Conservation (phyloP, 139 green algal genomes). For the Closterium sp. region DNA sequence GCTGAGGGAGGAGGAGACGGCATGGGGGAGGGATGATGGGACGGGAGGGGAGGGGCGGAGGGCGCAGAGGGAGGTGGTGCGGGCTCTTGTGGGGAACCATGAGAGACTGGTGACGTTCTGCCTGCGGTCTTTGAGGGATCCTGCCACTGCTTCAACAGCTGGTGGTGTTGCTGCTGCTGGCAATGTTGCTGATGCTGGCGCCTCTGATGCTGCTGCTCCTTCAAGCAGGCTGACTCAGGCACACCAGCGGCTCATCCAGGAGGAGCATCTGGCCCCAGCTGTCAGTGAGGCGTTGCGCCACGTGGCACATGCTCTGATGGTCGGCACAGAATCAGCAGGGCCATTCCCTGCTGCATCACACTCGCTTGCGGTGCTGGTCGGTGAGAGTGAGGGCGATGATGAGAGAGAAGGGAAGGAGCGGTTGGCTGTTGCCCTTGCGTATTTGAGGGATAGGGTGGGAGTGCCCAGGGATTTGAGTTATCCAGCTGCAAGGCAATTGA, state of each 20-base stretch:
- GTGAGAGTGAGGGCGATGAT: not conserved
- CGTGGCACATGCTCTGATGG: conserved; percentile 58
- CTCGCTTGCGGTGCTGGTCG: not conserved
- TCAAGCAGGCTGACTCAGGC: not conserved
- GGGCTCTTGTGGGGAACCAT: conserved; percentile 64
- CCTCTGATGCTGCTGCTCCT: not conserved
- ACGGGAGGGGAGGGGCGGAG: not conserved
- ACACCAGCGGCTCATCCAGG: not conserved
- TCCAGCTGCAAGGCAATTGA: conserved; percentile 52
- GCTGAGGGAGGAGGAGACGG: conserved; percentile 58
- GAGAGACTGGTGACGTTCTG: conserved; percentile 75
- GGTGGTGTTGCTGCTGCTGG: conserved; percentile 17
- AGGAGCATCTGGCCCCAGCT: not conserved
- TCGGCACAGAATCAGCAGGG: conserved; percentile 9
- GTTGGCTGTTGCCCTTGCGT: conserved; percentile 21
- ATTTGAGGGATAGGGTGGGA: conserved; percentile 51
- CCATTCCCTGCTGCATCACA: not conserved
- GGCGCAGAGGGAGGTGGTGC: conserved; percentile 12
- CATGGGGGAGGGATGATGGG: conserved; percentile 36
- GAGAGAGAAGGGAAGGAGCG: conserved; percentile 1
- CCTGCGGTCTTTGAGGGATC: conserved; percentile 64
- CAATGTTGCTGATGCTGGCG: conserved; percentile 38
- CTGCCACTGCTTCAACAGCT: not conserved
- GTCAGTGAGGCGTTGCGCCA: conserved; percentile 63
- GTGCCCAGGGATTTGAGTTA: conserved; percentile 58